Evolutionary conservation across 192 early-diverging fungal genomes (phyloP).

Genomic region (Backusella tarrabulga): DNA sequence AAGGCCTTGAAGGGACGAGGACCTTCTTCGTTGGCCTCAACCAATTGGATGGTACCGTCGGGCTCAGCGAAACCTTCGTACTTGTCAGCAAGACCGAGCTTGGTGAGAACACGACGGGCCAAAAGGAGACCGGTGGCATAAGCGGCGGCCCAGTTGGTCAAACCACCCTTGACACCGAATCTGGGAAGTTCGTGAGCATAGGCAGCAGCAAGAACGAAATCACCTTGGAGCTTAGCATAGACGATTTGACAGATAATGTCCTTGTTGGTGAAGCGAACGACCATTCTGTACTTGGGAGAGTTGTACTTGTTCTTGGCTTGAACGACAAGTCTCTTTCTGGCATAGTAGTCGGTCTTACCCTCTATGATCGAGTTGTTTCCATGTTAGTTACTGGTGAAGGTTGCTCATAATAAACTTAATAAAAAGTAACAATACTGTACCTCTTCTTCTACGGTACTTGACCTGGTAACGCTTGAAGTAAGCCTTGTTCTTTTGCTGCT

Average conservation of each 20-base stretch:
- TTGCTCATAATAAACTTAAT: neutral
- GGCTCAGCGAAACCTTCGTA: conserved; percentile 93
- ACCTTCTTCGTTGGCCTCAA: conserved; percentile 87
- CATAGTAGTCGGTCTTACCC: conserved; percentile 99
- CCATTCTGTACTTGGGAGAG: conserved; percentile 99
- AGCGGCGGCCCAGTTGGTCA: conserved; percentile 99
- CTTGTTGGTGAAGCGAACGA: conserved; percentile 98
- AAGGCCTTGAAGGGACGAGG: conserved; percentile 98
- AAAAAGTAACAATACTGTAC: conserved; percentile 51
- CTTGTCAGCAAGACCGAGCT: conserved; percentile 93
- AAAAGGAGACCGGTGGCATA: conserved; percentile 97
- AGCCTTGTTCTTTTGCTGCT: conserved; percentile 56
- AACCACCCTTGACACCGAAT: conserved; percentile 95
- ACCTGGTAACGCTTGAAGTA: conserved; percentile 99
- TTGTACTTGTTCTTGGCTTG: conserved; percentile 99
- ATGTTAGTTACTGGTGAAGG: neutral
- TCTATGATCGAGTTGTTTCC: conserved; percentile 50
- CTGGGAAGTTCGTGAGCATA: conserved; percentile 96
- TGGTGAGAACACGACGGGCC: conserved; percentile 91
- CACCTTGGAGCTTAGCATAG: conserved; percentile 97
- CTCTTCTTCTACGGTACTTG: conserved; percentile 98
- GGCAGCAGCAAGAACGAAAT: conserved; percentile 90
- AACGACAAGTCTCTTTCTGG: conserved; percentile 94
- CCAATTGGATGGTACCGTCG: conserved; percentile 84
- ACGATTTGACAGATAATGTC: conserved; percentile 96